Conservation (phyloP, 1,139 yeast genomes). For the Suhomyces panamericanus region DNA sequence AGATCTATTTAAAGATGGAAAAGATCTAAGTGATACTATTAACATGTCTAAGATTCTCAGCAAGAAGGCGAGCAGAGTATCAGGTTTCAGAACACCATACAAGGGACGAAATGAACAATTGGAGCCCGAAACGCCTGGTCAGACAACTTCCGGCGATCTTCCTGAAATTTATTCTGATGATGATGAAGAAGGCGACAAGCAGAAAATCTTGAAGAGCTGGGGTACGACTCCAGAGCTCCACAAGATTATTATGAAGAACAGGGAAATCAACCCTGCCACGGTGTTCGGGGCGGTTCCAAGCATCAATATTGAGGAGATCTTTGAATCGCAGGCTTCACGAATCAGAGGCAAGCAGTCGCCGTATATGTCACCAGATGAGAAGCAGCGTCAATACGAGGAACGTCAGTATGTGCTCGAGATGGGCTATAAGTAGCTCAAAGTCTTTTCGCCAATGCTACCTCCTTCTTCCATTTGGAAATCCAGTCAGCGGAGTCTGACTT, state of each 20-base stretch:
- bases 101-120: background rate
- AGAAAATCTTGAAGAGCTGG: slow-evolving; percentile 61
- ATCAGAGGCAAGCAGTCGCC: slow-evolving; percentile 62
- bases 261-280: slow-evolving; percentile 62
- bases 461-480: slow-evolving; percentile 69
- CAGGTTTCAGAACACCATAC: slow-evolving; percentile 8
- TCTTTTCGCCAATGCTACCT: slow-evolving; percentile 57
- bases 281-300: slow-evolving; percentile 81
- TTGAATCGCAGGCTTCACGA: slow-evolving; percentile 49
- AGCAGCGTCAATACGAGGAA: slow-evolving; percentile 43
- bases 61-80: slow-evolving; percentile 10
- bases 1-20: slow-evolving; percentile 3
- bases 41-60: slow-evolving; percentile 8
- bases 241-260: slow-evolving; percentile 55
- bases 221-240: slow-evolving; percentile 67
- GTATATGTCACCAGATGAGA: slow-evolving; percentile 28
- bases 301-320: slow-evolving; percentile 67
- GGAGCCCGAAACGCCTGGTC: slow-evolving; percentile 2
- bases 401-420: slow-evolving; percentile 49
- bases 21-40: slow-evolving; percentile 1
- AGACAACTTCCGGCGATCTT: slow-evolving; percentile 20
- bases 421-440: slow-evolving; percentile 42
- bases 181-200: slow-evolving; percentile 46
- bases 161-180: slow-evolving; percentile 57
- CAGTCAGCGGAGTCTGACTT: slow-evolving; percentile 64